A percentile compares a stretch with the other conserved stretches of the same genome.
Conservation (phyloP, 2,329 filamentous ascomycete genomes). For the Ophiostoma sp. region DNA sequence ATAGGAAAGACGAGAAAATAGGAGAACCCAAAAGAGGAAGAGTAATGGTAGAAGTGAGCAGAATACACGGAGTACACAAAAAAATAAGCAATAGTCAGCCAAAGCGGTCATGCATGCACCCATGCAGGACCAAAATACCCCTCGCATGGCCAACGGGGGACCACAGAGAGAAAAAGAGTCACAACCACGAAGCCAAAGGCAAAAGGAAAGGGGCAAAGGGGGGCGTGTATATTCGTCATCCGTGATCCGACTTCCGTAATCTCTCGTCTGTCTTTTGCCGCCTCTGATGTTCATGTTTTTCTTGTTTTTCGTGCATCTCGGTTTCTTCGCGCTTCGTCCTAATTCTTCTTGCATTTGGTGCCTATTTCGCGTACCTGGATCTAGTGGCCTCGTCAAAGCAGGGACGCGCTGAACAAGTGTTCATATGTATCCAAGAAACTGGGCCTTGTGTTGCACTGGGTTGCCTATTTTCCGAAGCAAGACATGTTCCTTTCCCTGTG, state of each 20-base stretch:
- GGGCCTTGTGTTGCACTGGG: not conserved
- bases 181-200: not conserved
- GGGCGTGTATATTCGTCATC: constrained; percentile 7
- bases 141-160: not conserved
- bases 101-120: not conserved
- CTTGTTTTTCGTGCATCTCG: not conserved
- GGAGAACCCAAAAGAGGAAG: not conserved
- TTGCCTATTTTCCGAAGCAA: constrained; percentile 17
- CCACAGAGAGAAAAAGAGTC: not conserved
- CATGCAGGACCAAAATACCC: constrained; percentile 7
- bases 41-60: not conserved
- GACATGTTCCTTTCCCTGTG: not conserved
- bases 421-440: not conserved
- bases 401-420: not conserved
- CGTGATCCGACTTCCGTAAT: not conserved
- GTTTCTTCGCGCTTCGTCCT: not conserved
- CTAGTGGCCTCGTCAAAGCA: constrained; percentile 11
- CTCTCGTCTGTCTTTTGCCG: not conserved
- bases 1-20: not conserved
- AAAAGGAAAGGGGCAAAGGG: not conserved
- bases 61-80: not conserved
- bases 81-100: constrained; percentile 7
- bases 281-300: not conserved
- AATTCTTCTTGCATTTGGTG: not conserved
- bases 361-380: constrained; percentile 11